These are phyloP conservation scores for Chrysanthemum lavandulifolium DNA, from an alignment of 129 eudicot species.

Conservation along the genomic window DNA sequence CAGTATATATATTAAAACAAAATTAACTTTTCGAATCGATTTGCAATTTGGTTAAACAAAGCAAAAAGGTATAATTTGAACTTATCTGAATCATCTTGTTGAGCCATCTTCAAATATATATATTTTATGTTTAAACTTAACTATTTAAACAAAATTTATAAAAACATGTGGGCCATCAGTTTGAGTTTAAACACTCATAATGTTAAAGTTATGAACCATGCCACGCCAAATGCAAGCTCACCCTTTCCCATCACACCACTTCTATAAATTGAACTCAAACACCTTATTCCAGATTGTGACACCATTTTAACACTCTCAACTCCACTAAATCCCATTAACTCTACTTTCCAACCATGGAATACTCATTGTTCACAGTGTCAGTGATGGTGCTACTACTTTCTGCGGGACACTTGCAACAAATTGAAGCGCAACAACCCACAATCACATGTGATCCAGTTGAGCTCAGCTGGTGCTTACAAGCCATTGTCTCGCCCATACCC, in stretches of 20 bases:
- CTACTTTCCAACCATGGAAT: conserved; percentile 13
- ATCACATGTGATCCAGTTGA: conserved; percentile 19
- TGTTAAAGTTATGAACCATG: not conserved
- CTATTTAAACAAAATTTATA: no score
- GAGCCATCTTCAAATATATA: no score
- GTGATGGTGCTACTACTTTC: conserved; percentile 17
- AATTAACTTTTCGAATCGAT: no score
- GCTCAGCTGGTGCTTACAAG: conserved; percentile 25
- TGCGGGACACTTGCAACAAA: not conserved
- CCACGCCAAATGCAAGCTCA: not conserved
- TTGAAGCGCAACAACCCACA: not conserved
- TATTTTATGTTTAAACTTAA: no score
- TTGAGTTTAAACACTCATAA: not conserved
- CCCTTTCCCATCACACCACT: not conserved
- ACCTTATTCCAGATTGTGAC: not conserved
- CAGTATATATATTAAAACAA: no score
- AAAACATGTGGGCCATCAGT: no score
- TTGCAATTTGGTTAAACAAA: no score
- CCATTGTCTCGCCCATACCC: conserved; percentile 11
- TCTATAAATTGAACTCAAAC: conserved; percentile 18
- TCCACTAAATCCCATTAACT: not conserved
- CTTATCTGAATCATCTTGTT: no score
- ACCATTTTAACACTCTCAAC: not conserved
- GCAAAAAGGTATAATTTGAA: no score
- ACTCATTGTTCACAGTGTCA: conserved; percentile 12